phyloP scores from a whole-genome alignment of 2,329 filamentous ascomycete genomes.

The Clonostachys rosea region DNA sequence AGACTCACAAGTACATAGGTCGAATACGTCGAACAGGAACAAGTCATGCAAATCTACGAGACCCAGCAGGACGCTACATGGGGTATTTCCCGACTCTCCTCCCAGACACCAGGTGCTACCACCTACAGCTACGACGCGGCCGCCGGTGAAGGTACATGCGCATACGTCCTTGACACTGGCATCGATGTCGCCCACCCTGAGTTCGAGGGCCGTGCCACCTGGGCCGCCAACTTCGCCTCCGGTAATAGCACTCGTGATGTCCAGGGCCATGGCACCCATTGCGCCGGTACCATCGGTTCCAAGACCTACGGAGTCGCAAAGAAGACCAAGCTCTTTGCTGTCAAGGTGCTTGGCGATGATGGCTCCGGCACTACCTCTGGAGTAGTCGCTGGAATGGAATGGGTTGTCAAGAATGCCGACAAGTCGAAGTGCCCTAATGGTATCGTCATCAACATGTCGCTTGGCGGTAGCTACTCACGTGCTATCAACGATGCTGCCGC shows the following conservation, averaged over 20 bases:
- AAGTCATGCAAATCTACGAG: constrained; percentile 16
- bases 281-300: constrained; percentile 15
- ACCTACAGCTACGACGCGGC: constrained; percentile 24
- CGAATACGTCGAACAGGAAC: constrained; percentile 29
- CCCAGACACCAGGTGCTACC: constrained; percentile 11
- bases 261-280: constrained; percentile 29
- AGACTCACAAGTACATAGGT: constrained; percentile 10
- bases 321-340: constrained; percentile 29
- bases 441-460: constrained; percentile 51
- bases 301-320: constrained; percentile 27
- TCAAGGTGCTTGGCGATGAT: constrained; percentile 35
- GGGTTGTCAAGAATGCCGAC: constrained; percentile 25
- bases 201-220: constrained; percentile 17
- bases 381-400: constrained; percentile 39
- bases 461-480: constrained; percentile 36
- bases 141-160: constrained; percentile 27
- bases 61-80: constrained; percentile 27
- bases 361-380: constrained; percentile 26
- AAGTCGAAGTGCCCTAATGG: constrained; percentile 31
- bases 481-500: constrained; percentile 45
- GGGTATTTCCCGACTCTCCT: constrained; percentile 27
- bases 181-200: constrained; percentile 23
- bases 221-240: constrained; percentile 7
- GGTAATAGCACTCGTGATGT: constrained; percentile 13
- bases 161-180: constrained; percentile 38